Evolutionary conservation across 495 filamentous ascomycete genomes (phyloP), one percentile per base, ranked within the genome.

Genomic region (Elaphomyces granulatus): DNA sequence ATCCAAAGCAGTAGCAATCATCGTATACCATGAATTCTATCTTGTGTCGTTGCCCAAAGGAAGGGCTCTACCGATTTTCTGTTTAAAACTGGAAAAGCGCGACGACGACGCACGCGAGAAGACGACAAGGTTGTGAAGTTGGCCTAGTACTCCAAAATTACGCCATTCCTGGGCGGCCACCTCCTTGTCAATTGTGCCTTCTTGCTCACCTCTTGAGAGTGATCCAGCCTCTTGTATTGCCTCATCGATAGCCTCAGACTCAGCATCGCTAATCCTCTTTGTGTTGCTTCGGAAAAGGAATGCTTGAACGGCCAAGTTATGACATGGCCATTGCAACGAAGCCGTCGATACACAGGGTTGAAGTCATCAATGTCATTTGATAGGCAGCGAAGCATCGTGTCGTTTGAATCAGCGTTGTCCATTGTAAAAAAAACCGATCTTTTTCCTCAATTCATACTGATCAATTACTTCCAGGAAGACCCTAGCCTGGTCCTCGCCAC

Each of bases 271-370:
- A 28, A 28, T 12, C 23, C 23, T 28, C 23, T 28, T 28, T 28
- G 23, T 6, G 23, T 28, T 28, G 12, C 23, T 28, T 15, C 15
- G 33, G 16, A 35, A 35, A 18, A 35, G 33, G 14, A 35, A 35
- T 15, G 33, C 33, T 35, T 35, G 33, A 8, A 35, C 33, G 16
- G 33, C 33, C 14, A 35, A 15, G 33, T 15, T 35, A 35, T 36
- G 34, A 36, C 34, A 36, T 36, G 34, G 18, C 34, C 12, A 36
- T n/a, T 36, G 18, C 34, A 36, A 16, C 16, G 20, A 16, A 36
- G 16, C 12, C 34, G 34, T 36, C 34, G 4, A 36, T 36, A 36
- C 12, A 3, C 12, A 2, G 16, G 34, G 18, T 36, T 16, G 12
- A 16, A 36, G n/a, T 36, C 18, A 34, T 28, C 23, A 28, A 28